Evolutionary conservation across 441 rosid species (phyloP), one percentile per base, ranked within the genome.

Genomic region (Raphanus hybrid): DNA sequence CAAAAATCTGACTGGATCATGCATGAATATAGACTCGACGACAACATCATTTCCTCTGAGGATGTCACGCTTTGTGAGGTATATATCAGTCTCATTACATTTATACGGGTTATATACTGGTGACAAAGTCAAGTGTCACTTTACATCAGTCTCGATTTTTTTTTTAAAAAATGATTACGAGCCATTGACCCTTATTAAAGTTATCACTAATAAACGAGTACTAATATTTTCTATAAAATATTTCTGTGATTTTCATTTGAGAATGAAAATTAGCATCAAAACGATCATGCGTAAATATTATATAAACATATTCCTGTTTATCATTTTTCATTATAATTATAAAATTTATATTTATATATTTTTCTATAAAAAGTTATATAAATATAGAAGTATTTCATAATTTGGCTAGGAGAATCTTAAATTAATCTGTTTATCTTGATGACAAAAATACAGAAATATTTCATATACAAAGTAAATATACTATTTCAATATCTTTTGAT

Each of bases 1-100:
- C 88, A 84, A 68, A 90, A 90, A 67, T 88, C 94, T 10, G 94
- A 88, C 67, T 88, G 91, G 94, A 90, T 90, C 74, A 90, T 90
- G 94, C 92, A 90, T 64, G 94, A 90, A 55, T 90, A 90, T 69
- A 78, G 94, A 64, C 88, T 90, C n/a, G 91, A 89, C 32, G 87
- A 89, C 14, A 79, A 81, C 59, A 73, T 61, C 66, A 65, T 32
- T 32, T 52, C 75, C 16, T 20, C 77, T 69, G 74, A 64, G 50
- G 91, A 87, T 50, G 73, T 77, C 35, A 79, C 74, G 48, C 89
- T 83, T 82, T 82, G 80, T 37, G 76, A 75, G 75, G 80, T 80
- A 70, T 58, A 67, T 12, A 37, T 69, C 26, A 6, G 9, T 23
- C 10, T 39, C 34, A 75, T 35, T 10, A 45, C 27, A 79, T 34